A percentile compares a stretch with the other conserved stretches of the same genome.
Evolutionary conservation across 2,329 filamentous ascomycete genomes (phyloP).

Genomic region (Talaromyces sp.): DNA sequence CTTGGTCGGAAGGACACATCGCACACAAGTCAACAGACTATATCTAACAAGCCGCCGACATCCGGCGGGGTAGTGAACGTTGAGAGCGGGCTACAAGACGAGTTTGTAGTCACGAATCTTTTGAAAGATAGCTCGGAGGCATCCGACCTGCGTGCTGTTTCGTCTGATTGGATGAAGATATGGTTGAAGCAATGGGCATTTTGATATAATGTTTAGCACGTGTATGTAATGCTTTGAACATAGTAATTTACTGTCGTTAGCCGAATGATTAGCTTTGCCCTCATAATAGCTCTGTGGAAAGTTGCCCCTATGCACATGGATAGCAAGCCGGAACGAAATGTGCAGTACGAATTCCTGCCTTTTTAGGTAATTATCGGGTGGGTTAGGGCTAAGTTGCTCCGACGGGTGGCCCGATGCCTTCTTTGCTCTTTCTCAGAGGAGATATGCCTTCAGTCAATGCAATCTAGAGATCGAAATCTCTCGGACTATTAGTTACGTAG

Average conservation of each 20-base stretch:
- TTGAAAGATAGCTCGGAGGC: conserved; percentile 17
- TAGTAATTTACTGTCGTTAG: neutral
- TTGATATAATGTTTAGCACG: neutral
- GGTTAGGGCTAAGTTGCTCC: neutral
- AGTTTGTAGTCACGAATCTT: conserved; percentile 14
- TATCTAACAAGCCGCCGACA: neutral
- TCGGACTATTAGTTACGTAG: neutral
- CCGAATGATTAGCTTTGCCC: neutral
- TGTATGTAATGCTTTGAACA: neutral
- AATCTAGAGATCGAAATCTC: neutral
- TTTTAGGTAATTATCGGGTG: neutral
- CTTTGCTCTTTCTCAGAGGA: neutral
- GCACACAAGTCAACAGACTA: neutral
- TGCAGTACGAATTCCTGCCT: neutral
- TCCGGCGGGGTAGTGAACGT: neutral
- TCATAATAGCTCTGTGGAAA: too few species aligned
- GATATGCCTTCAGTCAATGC: neutral
- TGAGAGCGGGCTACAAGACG: neutral
- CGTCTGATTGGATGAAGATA: conserved; percentile 16
- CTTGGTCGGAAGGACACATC: neutral
- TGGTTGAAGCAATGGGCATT: conserved; percentile 19
- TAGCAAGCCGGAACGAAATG: neutral
- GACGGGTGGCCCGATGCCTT: neutral
- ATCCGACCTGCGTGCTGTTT: conserved; percentile 8
- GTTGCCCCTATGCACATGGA: neutral